phyloP scores from a whole-genome alignment of 345 rosid genomes.

The Bretschneidera sinensis region DNA sequence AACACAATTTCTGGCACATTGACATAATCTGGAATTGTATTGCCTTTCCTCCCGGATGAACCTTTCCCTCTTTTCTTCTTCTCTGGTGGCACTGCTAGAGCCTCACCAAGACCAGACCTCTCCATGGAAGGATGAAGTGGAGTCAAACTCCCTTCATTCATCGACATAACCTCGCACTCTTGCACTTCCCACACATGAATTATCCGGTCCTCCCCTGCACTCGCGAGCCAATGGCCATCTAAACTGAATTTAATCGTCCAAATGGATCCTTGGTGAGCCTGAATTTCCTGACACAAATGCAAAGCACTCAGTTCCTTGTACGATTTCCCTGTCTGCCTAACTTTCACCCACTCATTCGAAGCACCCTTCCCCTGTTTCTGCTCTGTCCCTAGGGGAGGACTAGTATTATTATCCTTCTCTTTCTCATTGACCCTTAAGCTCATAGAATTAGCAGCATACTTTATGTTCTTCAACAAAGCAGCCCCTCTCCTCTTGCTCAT shows the following conservation, averaged over 20 bases:
- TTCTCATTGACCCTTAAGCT: slow-evolving; percentile 35
- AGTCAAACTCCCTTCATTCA: slow-evolving; percentile 61
- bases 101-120: slow-evolving; percentile 27
- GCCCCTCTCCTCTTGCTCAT: slow-evolving; percentile 79
- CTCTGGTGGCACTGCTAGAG: slow-evolving; percentile 23
- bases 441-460: slow-evolving; percentile 72
- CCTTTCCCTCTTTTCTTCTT: slow-evolving; percentile 69
- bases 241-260: slow-evolving; percentile 81
- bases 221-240: slow-evolving; percentile 57
- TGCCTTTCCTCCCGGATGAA: slow-evolving; percentile 33
- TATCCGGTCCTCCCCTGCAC: slow-evolving; percentile 75
- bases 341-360: slow-evolving; percentile 72
- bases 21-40: slow-evolving; percentile 70
- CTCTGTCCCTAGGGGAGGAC: slow-evolving; percentile 17
- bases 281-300: slow-evolving; percentile 83
- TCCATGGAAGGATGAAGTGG: slow-evolving; percentile 59
- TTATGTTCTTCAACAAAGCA: slow-evolving; percentile 75
- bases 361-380: slow-evolving; percentile 34
- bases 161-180: slow-evolving; percentile 65
- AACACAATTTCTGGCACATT: slow-evolving; percentile 82
- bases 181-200: slow-evolving; percentile 96
- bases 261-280: slow-evolving; percentile 91
- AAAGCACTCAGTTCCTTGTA: slow-evolving; percentile 77
- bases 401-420: slow-evolving; percentile 35
- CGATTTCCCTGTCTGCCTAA: slow-evolving; percentile 71